Base-by-base conservation (phyloP, 495 filamentous ascomycete genomes). In the Tuber calosporum region DNA sequence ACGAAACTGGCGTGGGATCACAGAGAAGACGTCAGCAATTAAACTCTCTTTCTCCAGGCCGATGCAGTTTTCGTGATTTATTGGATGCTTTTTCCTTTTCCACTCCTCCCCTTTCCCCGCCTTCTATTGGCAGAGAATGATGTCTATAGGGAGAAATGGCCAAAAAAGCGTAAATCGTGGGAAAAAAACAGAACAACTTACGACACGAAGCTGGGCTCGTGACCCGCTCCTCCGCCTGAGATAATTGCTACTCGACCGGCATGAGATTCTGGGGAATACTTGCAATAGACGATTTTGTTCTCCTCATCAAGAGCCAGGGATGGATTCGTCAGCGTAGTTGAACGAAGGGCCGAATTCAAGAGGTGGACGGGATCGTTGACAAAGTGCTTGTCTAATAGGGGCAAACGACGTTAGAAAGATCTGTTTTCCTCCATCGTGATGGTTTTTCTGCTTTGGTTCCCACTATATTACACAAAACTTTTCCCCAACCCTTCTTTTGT, bases 181-280 rank as follows among this genome's bases (percentile, higher is more conserved):
- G 53, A 20, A 13, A 58, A 58, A 58, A 19, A n/a, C n/a, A 17
- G n/a, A 19, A 22, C n/a, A 45, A 90, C 89, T 72, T 86, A 90
- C 73, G 86, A 90, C 2, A 91, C 88, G 81, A 97, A 97, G 72
- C 90, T 90, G 41, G 95, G 95, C 81, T 99, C 95, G 79, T 99
- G 95, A 76, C 95, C 95, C 36, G 90, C 91, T 41, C 95, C 95
- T 72, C 95, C 95, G 77, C 95, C 95, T 26, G 91, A 93, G 73
- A 99, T 86, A 80, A 98, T 85, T 43, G 91, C 90, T 68, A 97
- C 93, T 70, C 90, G 89, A 15, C 78, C 67, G 5, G 79, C 53
- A 11, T 62, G 53, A 13, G 53, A 62, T 34, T 62, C 26, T 15
- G 69, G 30, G 5, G 74, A 69, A 41, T 75, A 34, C 69, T 68